phyloP scores from a whole-genome alignment of 345 rosid species.

The Triadica sebifera region DNA sequence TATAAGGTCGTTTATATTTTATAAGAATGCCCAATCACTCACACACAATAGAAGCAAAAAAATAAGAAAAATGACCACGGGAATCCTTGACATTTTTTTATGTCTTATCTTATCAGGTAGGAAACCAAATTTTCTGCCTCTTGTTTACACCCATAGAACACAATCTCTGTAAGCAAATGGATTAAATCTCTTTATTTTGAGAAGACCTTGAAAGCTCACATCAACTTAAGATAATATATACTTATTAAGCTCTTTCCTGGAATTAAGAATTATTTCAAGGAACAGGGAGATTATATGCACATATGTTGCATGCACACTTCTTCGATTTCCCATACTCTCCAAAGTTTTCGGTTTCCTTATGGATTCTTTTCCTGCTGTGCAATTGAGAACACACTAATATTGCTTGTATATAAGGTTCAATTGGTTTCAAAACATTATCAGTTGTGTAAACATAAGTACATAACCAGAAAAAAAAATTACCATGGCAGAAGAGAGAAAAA shows the following conservation, averaged over 20 bases:
- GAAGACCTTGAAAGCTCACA: background rate
- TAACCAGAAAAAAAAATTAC: background rate
- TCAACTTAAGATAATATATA: too few species aligned
- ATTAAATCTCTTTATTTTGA: background rate
- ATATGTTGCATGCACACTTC: background rate
- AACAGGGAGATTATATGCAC: background rate
- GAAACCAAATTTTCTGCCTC: background rate
- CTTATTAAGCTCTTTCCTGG: background rate
- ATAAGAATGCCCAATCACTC: too few species aligned
- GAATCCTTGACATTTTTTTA: background rate
- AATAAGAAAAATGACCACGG: background rate
- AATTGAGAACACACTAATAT: slow-evolving; percentile 5
- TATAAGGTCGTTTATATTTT: background rate
- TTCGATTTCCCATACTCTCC: background rate
- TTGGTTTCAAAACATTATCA: background rate
- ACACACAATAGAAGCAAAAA: background rate
- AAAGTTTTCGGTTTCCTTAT: background rate
- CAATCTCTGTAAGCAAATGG: background rate
- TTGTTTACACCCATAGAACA: background rate
- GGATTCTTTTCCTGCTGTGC: background rate
- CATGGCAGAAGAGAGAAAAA: background rate
- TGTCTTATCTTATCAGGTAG: background rate
- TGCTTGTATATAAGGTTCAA: background rate
- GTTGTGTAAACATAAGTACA: background rate
- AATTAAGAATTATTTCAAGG: background rate